Evolutionary conservation across 2,329 filamentous ascomycete species (phyloP), one percentile per base, ranked within the genome.

Genomic region (Huntiella omanensis): DNA sequence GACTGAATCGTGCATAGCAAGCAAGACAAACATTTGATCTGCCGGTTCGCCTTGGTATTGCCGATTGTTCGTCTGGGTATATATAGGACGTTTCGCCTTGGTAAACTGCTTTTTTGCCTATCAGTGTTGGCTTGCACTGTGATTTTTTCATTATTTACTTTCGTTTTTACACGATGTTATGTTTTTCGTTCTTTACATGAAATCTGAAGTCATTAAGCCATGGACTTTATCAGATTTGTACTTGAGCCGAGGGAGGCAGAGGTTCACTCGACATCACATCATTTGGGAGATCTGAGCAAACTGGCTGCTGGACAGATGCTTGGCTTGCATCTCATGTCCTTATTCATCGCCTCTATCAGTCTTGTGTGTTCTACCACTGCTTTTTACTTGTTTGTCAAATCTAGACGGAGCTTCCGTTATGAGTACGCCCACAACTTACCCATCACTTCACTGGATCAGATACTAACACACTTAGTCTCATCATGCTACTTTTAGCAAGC

Each of bases 371-470:
- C 70, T 0, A 54, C 75, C 5, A 56, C 72, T 32, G 68, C 75
- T 2, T 69, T 80, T 36, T 81, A 79, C 60, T 85, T 78, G 76
- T 85, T 87, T 56, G 64, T 73, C 49, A 69, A 74, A 51, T 86
- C 86, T 78, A 70, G 74, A 53, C 71, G 80, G 55, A 76, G 70
- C 52, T 87, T 86, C 58, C 73, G 82, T 40, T 80, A 86, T 58
- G 75, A 79, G 76, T 78, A 62, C 62, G 72, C 62, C 50, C 6
- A 36, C 11, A 6, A 36, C 15, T 10, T 36, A 36, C 12, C 12
- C 34, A n/a, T n/a, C 12, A 15, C 5, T 13, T 11, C 3, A 15
- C 6, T n/a, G 33, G 16, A 15, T 12, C n/a, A 33, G 33, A 32
- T 17, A n/a, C 43, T 35, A 40, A 16, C 38, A 40, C 11, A 10